Conservation (phyloP, 2,329 filamentous ascomycete species). For the Scytalidium lignicola region DNA sequence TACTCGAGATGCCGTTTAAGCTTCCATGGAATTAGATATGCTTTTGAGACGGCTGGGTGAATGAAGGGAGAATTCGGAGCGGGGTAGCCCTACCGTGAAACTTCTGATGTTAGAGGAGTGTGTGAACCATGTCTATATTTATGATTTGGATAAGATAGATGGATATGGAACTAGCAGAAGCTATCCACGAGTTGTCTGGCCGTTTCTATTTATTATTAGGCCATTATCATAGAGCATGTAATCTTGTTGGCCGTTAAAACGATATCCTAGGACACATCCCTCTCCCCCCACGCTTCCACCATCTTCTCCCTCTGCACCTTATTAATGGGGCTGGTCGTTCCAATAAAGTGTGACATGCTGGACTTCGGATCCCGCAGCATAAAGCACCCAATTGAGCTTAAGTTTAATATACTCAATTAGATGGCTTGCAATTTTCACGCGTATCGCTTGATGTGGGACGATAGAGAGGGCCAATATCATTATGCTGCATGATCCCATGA, state of each 20-base stretch:
- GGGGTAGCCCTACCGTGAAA: too few species aligned
- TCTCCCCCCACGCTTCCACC: not conserved
- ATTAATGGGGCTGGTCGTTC: conserved; percentile 45
- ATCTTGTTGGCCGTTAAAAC: not conserved
- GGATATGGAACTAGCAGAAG: too few species aligned
- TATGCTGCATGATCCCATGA: conserved; percentile 55
- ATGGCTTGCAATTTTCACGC: conserved; percentile 56
- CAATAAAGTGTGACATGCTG: conserved; percentile 45
- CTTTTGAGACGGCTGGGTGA: too few species aligned
- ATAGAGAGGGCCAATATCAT: conserved; percentile 52
- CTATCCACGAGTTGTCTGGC: too few species aligned
- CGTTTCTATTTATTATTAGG: too few species aligned
- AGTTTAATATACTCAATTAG: conserved; percentile 52
- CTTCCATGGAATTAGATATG: too few species aligned
- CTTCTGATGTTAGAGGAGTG: too few species aligned
- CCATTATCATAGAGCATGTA: too few species aligned
- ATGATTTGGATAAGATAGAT: too few species aligned
- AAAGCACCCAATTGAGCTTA: conserved; percentile 51
- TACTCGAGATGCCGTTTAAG: too few species aligned
- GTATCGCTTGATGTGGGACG: conserved; percentile 58
- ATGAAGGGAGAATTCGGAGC: too few species aligned
- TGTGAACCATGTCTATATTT: too few species aligned
- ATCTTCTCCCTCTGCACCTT: not conserved
- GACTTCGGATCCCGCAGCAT: conserved; percentile 49
- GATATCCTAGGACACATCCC: not conserved